These are phyloP conservation scores for Petunia secreta DNA, from an alignment of 257 asterid genomes.

Conservation along the genomic window DNA sequence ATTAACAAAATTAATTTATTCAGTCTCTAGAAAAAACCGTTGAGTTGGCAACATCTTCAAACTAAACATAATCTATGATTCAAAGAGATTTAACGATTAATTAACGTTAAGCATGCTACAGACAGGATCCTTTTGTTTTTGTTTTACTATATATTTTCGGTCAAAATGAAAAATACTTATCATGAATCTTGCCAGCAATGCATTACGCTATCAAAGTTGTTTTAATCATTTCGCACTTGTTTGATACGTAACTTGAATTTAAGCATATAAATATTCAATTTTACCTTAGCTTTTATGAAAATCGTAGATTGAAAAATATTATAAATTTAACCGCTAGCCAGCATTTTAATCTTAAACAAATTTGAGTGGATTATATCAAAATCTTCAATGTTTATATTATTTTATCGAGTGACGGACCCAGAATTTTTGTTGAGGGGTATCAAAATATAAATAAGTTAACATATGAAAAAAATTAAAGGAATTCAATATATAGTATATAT, in stretches of 20 bases:
- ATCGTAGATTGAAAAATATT: too few relatives aligned
- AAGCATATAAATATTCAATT: too few relatives aligned
- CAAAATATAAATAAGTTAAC: too few relatives aligned
- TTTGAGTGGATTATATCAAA: too few relatives aligned
- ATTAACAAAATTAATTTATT: neutral
- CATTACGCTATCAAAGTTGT: neutral
- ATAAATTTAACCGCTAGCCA: too few relatives aligned
- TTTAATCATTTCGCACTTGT: constrained; percentile 1
- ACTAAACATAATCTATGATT: neutral
- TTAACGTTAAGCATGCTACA: neutral
- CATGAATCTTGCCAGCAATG: neutral
- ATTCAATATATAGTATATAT: too few relatives aligned
- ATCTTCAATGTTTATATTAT: too few relatives aligned
- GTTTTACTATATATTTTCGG: neutral
- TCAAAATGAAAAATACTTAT: neutral
- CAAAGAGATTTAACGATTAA: neutral
- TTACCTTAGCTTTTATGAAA: too few relatives aligned
- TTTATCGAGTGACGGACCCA: too few relatives aligned
- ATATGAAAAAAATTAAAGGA: too few relatives aligned
- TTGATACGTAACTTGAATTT: neutral
- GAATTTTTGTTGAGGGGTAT: too few relatives aligned
- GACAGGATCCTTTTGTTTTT: neutral
- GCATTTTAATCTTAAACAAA: too few relatives aligned
- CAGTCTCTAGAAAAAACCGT: neutral
- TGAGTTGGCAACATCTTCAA: neutral